These are phyloP conservation scores for Filosporella fistucella DNA, from an alignment of 495 filamentous ascomycete genomes.

Conservation along the genomic window DNA sequence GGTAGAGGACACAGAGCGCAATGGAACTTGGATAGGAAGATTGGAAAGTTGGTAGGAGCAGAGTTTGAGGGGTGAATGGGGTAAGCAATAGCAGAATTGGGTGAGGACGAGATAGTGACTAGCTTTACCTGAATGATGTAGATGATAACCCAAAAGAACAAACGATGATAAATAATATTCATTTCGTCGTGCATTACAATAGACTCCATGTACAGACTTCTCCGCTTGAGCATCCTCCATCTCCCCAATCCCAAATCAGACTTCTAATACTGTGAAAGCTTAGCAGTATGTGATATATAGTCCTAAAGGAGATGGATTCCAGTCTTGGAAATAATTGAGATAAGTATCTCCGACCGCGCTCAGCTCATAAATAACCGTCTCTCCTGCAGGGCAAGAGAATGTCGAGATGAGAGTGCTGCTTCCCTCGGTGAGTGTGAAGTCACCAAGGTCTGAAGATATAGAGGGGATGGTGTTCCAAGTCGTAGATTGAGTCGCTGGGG, in stretches of 20 bases:
- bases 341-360: constrained; percentile 45
- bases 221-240: too few relatives aligned
- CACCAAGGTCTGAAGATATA: constrained; percentile 39
- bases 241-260: too few relatives aligned
- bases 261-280: background rate
- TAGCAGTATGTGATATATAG: constrained; percentile 14
- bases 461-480: constrained; percentile 45
- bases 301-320: constrained; percentile 11
- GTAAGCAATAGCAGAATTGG: too few relatives aligned
- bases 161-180: too few relatives aligned
- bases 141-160: too few relatives aligned
- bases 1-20: background rate
- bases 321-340: constrained; percentile 59
- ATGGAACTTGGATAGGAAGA: background rate
- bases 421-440: constrained; percentile 43
- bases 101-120: too few relatives aligned
- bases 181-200: too few relatives aligned
- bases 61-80: too few relatives aligned
- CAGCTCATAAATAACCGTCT: constrained; percentile 48
- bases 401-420: constrained; percentile 48
- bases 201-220: too few relatives aligned
- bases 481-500: constrained; percentile 36
- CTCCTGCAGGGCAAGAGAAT: constrained; percentile 53
- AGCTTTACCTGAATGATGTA: too few relatives aligned
- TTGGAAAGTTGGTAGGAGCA: too few relatives aligned